Percentiles rank a stretch among this genome's conserved stretches.
Conservation (phyloP, 345 rosid genomes). For the Lenwebbia sp. region DNA sequence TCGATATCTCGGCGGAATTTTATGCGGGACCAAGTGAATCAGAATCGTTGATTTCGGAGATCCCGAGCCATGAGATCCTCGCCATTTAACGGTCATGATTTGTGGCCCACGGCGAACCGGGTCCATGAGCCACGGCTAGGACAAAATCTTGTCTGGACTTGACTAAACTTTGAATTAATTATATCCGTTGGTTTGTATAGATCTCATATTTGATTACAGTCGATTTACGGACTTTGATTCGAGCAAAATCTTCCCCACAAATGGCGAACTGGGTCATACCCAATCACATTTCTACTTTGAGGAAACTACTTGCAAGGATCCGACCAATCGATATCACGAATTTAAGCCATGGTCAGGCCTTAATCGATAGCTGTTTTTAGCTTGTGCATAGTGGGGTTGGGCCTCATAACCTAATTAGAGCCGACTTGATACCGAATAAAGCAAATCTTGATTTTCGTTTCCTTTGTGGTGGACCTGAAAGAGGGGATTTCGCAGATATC, state of each 20-base stretch:
- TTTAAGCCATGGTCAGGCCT: fast-evolving
- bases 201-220: neutral
- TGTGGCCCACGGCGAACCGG: neutral
- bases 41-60: neutral
- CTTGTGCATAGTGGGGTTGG: neutral
- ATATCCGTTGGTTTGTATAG: neutral
- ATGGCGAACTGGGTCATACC: fast-evolving
- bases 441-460: no score
- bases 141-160: neutral
- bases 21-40: neutral
- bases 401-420: neutral
- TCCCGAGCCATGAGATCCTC: neutral
- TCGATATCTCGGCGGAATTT: neutral
- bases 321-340: fast-evolving
- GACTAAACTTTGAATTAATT: neutral
- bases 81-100: neutral
- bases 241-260: neutral
- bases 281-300: fast-evolving
- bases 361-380: fast-evolving
- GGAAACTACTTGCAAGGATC: neutral
- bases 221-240: neutral
- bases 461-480: no score
- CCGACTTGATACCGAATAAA: no score
- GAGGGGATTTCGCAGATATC: neutral
- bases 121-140: no score